Base-by-base conservation (phyloP, 1,139 yeast genomes). In the Arxiozyma bovina region DNA sequence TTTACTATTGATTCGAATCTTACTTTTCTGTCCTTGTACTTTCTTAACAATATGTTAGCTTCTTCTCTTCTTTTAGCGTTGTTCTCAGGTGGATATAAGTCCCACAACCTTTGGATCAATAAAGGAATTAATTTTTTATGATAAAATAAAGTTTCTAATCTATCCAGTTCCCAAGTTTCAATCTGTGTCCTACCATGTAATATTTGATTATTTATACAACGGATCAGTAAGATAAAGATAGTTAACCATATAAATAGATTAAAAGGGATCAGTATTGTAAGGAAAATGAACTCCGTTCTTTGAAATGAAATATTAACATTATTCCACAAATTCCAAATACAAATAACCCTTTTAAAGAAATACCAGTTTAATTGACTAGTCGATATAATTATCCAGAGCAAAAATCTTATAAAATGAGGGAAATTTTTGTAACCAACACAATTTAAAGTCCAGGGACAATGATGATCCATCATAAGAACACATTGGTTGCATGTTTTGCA, bases 121-220 rank as follows among this genome's bases (percentile, higher is more conserved):
- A 58, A 57, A 6, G 66, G 65, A 17, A 67, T 22, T 22, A 69
- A 53, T 42, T 57, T 60, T 46, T 55, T 57, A 15, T 59, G 57
- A 42, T 64, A 53, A 44, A 57, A 65, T 23, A 65, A 50, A 30
- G 82, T 75, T 55, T 82, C 89, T 1, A 89, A 73, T 57, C 98
- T 77, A 60, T 93, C 98, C 72, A 77, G 72, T 63, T 93, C 98
- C 99, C 99, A 93, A 2, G 79, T 75, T 69, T 93, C 99, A 55
- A 93, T 91, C 68, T 89, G 96, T 2, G 98, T 83, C 78, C 81
- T 85, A n/a, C 97, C 96, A 45, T 75, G 73, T 53, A 80, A 66
- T 2, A 79, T 62, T 60, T 81, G 73, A 63, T 84, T 82, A 53
- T 75, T 69, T 3, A 85, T 42, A 56, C 91, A 85, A 58, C 96